These are phyloP conservation scores for Aspergillus neoniger DNA, from an alignment of 2,329 filamentous ascomycete genomes.

Conservation along the genomic window DNA sequence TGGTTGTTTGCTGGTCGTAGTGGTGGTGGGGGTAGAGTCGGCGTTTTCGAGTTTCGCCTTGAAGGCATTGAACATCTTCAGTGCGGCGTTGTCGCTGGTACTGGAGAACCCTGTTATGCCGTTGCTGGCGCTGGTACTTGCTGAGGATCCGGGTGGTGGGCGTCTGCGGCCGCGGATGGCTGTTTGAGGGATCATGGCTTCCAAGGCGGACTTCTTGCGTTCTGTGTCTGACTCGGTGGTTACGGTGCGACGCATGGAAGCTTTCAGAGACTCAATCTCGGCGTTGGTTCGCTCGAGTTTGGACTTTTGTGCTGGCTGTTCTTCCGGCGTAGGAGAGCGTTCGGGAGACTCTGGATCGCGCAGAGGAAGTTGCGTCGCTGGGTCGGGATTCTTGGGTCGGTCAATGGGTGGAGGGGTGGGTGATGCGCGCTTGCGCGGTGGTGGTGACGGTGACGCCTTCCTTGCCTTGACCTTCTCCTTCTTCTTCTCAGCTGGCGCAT, in stretches of 20 bases:
- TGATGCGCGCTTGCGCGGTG: slow-evolving; percentile 31
- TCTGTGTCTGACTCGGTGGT: slow-evolving; percentile 35
- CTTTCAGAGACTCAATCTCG: slow-evolving; percentile 48
- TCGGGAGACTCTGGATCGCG: slow-evolving; percentile 46
- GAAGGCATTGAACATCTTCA: slow-evolving; percentile 77
- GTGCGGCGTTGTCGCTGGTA: slow-evolving; percentile 61
- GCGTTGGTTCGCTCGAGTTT: slow-evolving; percentile 46
- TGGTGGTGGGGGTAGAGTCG: slow-evolving; percentile 30
- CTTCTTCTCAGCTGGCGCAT: slow-evolving; percentile 14
- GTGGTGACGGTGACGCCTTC: slow-evolving; percentile 15
- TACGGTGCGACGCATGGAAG: slow-evolving; percentile 50
- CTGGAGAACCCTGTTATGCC: slow-evolving; percentile 56
- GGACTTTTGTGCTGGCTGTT: slow-evolving; percentile 33
- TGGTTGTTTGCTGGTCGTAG: slow-evolving; percentile 14
- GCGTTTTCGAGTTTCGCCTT: slow-evolving; percentile 68
- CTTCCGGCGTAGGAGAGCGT: slow-evolving; percentile 31
- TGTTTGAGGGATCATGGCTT: slow-evolving; percentile 51
- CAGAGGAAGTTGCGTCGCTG: slow-evolving; percentile 47
- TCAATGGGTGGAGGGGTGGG: slow-evolving; percentile 35
- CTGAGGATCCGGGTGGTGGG: slow-evolving; percentile 36
- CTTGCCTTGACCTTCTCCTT: slow-evolving; percentile 8
- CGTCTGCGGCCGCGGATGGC: slow-evolving; percentile 50
- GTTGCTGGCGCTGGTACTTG: slow-evolving; percentile 45
- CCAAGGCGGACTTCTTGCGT: slow-evolving; percentile 49
- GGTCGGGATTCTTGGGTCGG: slow-evolving; percentile 43